phyloP scores from a whole-genome alignment of 2,329 filamentous ascomycete species.

The Drechslerella dactyloides region DNA sequence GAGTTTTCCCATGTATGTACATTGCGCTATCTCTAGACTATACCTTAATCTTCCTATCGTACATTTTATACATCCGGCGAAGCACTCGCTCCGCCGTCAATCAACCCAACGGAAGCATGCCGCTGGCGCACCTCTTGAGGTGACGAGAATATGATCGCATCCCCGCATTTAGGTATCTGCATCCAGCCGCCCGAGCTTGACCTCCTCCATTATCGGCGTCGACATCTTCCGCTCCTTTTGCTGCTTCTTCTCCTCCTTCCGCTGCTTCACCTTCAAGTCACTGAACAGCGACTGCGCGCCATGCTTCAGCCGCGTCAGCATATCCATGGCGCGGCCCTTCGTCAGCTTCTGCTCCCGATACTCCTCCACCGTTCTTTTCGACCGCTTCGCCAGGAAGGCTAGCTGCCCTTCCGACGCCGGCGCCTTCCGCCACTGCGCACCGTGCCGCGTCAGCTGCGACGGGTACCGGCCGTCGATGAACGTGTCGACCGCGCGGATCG shows the following conservation, averaged over 20 bases:
- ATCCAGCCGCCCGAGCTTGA: constrained; percentile 32
- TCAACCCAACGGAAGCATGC: too few relatives aligned
- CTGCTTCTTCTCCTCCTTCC: constrained; percentile 59
- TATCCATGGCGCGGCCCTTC: constrained; percentile 82
- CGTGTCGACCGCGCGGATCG: constrained; percentile 76
- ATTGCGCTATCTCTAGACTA: constrained; percentile 34
- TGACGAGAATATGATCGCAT: neutral
- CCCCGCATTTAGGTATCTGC: neutral
- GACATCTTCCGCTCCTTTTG: constrained; percentile 32
- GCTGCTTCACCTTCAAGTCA: constrained; percentile 64
- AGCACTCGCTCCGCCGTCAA: neutral
- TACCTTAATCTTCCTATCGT: constrained; percentile 40
- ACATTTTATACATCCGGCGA: constrained; percentile 6
- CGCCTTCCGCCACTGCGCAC: constrained; percentile 72
- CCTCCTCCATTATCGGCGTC: constrained; percentile 17
- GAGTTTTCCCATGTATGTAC: constrained; percentile 34
- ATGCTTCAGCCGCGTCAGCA: constrained; percentile 90
- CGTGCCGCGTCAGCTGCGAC: constrained; percentile 69
- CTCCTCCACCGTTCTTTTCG: constrained; percentile 62
- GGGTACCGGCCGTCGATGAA: constrained; percentile 74
- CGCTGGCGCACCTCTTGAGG: constrained; percentile 10
- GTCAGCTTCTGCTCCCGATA: constrained; percentile 58
- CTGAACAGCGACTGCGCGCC: constrained; percentile 73
- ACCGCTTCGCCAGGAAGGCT: constrained; percentile 67
- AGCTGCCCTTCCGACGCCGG: constrained; percentile 72